Evolutionary conservation across 768 basidiomycete genomes (phyloP).

Genomic region (Calocybe indica): DNA sequence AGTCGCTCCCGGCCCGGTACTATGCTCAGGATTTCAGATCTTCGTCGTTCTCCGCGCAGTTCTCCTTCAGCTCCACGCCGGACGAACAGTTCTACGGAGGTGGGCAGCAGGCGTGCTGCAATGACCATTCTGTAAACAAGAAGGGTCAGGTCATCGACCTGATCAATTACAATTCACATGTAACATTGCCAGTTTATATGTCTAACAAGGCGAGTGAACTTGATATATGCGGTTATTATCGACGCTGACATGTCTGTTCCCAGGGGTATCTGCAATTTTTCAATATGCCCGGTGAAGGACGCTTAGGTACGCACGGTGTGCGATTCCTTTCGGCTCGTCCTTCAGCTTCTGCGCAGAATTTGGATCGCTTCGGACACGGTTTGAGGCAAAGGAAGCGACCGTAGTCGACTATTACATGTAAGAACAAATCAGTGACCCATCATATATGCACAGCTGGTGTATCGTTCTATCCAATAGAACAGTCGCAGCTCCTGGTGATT

Average conservation of each 20-base stretch:
- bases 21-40: slow-evolving; percentile 26
- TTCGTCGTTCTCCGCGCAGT: slow-evolving; percentile 24
- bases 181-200: slow-evolving; percentile 30
- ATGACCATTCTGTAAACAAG: slow-evolving; percentile 29
- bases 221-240: not conserved
- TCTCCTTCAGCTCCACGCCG: slow-evolving; percentile 23
- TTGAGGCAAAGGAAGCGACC: slow-evolving; percentile 24
- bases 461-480: slow-evolving; percentile 16
- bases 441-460: not conserved
- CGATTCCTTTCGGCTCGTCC: not conserved
- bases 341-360: slow-evolving; percentile 18
- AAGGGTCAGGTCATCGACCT: slow-evolving; percentile 32
- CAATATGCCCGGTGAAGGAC: slow-evolving; percentile 29
- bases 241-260: not conserved
- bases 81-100: slow-evolving; percentile 29
- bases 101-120: slow-evolving; percentile 32
- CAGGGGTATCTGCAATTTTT: slow-evolving; percentile 32
- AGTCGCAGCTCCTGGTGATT: slow-evolving; percentile 26
- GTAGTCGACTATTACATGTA: slow-evolving; percentile 32
- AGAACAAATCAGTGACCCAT: not conserved
- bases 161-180: slow-evolving; percentile 30
- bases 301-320: slow-evolving; percentile 16
- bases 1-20: slow-evolving; percentile 21
- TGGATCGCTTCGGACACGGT: slow-evolving; percentile 23
- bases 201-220: slow-evolving; percentile 23